phyloP scores from a whole-genome alignment of 2,329 filamentous ascomycete genomes.

The Phialocephala sp. region DNA sequence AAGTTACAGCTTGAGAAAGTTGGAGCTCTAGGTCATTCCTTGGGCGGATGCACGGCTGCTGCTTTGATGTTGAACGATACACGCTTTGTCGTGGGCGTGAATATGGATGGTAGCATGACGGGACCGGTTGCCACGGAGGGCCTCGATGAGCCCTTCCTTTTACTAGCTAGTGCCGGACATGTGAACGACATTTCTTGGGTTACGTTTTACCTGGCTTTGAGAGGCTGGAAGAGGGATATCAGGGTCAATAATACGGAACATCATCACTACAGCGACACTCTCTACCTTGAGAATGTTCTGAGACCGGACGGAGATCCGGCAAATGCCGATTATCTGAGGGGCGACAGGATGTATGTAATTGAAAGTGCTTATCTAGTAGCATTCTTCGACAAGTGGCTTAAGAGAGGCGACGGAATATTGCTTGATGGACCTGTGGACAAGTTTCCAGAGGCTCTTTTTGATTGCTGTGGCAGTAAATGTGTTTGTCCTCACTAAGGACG shows the following conservation, averaged over 20 bases:
- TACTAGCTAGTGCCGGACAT: conserved; percentile 40
- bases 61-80: conserved; percentile 39
- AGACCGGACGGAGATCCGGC: conserved; percentile 13
- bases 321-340: conserved; percentile 30
- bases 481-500: background rate
- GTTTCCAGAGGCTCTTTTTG: conserved; percentile 18
- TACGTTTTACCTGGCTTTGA: conserved; percentile 25
- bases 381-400: conserved; percentile 35
- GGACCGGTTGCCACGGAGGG: conserved; percentile 37
- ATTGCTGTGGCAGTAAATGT: background rate
- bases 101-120: conserved; percentile 46
- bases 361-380: conserved; percentile 32
- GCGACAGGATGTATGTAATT: conserved; percentile 33
- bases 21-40: conserved; percentile 32
- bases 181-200: conserved; percentile 34
- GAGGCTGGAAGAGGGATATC: conserved; percentile 35
- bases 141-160: conserved; percentile 40
- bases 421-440: conserved; percentile 9
- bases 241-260: conserved; percentile 26
- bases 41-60: conserved; percentile 44
- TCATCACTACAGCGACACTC: conserved; percentile 31
- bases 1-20: conserved; percentile 17
- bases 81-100: conserved; percentile 44
- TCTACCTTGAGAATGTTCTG: conserved; percentile 27
- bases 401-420: conserved; percentile 11